Conservation (phyloP, 208 protist species). For the Herpetomonas samuelpessoai region DNA sequence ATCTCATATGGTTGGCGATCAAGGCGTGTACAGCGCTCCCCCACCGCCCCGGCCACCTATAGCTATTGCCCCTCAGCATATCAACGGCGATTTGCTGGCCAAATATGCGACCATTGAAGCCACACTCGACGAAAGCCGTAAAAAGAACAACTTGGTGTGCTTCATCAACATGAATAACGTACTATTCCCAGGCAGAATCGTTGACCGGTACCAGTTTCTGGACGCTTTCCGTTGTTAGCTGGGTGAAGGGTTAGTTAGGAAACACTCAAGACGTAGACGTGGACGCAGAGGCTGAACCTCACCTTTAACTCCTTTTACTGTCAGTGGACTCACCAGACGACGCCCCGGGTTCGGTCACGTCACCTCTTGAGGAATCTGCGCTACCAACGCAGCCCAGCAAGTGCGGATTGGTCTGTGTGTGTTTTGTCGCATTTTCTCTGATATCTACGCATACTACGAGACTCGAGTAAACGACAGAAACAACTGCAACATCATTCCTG, state of each 20-base stretch:
- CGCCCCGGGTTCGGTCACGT: no score
- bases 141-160: conserved; percentile 29
- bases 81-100: neutral
- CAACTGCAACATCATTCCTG: no score
- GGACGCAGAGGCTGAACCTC: neutral
- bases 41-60: conserved; percentile 18
- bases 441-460: no score
- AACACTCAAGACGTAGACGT: neutral
- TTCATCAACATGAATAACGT: conserved; percentile 38
- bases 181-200: conserved; percentile 20
- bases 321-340: no score
- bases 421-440: no score
- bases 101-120: conserved; percentile 1
- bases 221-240: no score
- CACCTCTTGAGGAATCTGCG: no score
- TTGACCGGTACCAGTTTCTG: conserved; percentile 17
- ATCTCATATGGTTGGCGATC: neutral
- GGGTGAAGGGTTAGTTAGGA: no score
- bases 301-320: no score
- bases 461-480: no score
- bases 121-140: neutral
- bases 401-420: no score
- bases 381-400: no score
- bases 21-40: neutral
- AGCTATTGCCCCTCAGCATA: conserved; percentile 2